Evolutionary conservation across 106 monocot genomes (phyloP).

Genomic region (Acorus calamus): DNA sequence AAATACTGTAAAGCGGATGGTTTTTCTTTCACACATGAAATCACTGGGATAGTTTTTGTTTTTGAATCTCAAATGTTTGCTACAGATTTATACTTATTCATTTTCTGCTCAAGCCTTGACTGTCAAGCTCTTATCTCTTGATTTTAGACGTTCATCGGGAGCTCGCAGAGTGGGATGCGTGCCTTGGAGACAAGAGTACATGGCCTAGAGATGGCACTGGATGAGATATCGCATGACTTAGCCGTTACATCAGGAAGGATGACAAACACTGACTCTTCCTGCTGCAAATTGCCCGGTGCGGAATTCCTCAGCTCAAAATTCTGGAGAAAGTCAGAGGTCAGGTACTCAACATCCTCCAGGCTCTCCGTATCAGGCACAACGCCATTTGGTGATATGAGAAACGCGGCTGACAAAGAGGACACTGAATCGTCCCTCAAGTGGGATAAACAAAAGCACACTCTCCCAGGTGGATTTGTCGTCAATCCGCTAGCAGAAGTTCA

Average conservation of each 20-base stretch:
- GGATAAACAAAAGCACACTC: slow-evolving; percentile 34
- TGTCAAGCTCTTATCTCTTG: no score
- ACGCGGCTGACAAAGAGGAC: slow-evolving; percentile 14
- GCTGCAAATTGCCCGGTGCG: slow-evolving; percentile 70
- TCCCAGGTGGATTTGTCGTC: slow-evolving; percentile 28
- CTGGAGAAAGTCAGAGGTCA: slow-evolving; percentile 67
- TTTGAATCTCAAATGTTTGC: no score
- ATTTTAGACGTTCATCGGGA: slow-evolving; percentile 72
- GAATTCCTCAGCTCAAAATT: slow-evolving; percentile 76
- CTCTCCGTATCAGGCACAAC: slow-evolving; percentile 15
- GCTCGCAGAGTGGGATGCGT: slow-evolving; percentile 72
- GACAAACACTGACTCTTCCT: slow-evolving; percentile 20
- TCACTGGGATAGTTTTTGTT: no score
- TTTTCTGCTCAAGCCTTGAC: no score
- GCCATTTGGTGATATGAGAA: neutral
- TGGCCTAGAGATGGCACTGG: slow-evolving; percentile 63
- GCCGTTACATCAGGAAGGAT: slow-evolving; percentile 39
- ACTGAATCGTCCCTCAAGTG: slow-evolving; percentile 12
- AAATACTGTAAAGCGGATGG: no score
- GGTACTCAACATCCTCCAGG: slow-evolving; percentile 27
- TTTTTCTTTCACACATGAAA: no score
- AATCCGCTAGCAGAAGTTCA: slow-evolving; percentile 67
- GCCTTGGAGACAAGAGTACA: slow-evolving; percentile 78
- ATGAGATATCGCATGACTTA: slow-evolving; percentile 72
- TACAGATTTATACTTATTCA: no score